phyloP scores from a whole-genome alignment of 2,329 filamentous ascomycete species.

The Cladosporium sp. region DNA sequence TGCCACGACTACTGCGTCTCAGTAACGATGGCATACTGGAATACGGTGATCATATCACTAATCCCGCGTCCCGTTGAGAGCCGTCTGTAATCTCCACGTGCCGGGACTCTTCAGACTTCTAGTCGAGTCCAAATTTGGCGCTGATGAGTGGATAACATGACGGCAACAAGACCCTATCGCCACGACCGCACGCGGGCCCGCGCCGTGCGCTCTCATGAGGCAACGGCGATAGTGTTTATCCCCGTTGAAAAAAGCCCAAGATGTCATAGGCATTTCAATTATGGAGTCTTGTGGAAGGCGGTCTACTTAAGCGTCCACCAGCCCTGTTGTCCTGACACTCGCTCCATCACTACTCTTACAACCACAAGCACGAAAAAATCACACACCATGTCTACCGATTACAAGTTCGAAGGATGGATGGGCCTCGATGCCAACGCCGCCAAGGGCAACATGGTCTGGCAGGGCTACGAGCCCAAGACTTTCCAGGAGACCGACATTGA shows the following conservation, averaged over 20 bases:
- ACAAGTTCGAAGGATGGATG: conserved; percentile 58
- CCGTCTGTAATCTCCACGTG: background rate
- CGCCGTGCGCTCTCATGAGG: background rate
- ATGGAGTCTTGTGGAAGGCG: conserved; percentile 2
- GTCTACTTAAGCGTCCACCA: conserved; percentile 3
- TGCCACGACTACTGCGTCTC: background rate
- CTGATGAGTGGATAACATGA: conserved; percentile 2
- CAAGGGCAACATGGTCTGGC: conserved; percentile 56
- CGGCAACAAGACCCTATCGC: conserved; percentile 1
- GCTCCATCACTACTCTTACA: background rate
- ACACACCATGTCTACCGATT: conserved; percentile 34
- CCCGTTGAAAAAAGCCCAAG: background rate
- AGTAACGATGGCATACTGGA: background rate
- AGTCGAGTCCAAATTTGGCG: background rate
- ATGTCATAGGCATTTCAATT: background rate
- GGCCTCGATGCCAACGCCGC: conserved; percentile 50
- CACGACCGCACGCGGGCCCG: conserved; percentile 10
- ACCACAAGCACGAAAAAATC: background rate
- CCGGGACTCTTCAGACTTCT: background rate
- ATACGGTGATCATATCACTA: background rate
- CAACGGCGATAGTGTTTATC: conserved; percentile 8
- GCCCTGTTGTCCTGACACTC: background rate
- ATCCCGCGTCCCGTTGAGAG: background rate
- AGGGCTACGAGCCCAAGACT: conserved; percentile 41
- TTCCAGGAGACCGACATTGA: conserved; percentile 40